Percentiles rank a stretch among this genome's conserved stretches.
phyloP scores from a whole-genome alignment of 495 filamentous ascomycete species.

The Ramalina peruviana region DNA sequence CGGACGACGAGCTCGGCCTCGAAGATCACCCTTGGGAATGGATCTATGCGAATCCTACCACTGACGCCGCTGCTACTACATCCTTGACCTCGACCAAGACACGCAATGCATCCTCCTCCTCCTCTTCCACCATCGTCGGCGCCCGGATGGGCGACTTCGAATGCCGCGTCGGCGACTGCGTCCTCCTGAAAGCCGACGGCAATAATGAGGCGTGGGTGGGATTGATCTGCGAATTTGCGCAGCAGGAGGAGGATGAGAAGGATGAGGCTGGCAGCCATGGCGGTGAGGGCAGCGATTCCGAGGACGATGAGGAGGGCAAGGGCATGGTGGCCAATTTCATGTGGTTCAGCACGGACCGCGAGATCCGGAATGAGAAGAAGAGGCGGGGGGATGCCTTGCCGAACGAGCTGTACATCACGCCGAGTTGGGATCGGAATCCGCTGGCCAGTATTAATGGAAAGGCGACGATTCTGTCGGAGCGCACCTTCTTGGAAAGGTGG shows the following conservation, averaged over 20 bases:
- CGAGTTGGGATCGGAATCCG: slow-evolving; percentile 70
- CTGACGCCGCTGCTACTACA: slow-evolving; percentile 13
- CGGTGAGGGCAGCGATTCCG: slow-evolving; percentile 11
- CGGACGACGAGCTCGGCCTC: slow-evolving; percentile 77
- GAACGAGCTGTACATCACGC: slow-evolving; percentile 88
- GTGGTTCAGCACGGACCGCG: slow-evolving; percentile 87
- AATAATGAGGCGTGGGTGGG: slow-evolving; percentile 79
- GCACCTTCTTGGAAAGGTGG: slow-evolving; percentile 49
- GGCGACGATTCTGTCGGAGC: slow-evolving; percentile 61
- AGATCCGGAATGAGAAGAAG: slow-evolving; percentile 71
- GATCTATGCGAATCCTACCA: slow-evolving; percentile 45
- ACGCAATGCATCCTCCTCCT: too few relatives aligned
- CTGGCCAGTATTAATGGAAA: slow-evolving; percentile 85
- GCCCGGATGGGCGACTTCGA: slow-evolving; percentile 78
- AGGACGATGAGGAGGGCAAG: slow-evolving; percentile 23
- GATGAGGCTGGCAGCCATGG: slow-evolving; percentile 9
- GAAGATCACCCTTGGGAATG: slow-evolving; percentile 89
- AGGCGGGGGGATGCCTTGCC: slow-evolving; percentile 68
- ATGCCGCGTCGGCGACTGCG: slow-evolving; percentile 65
- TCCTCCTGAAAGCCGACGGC: slow-evolving; percentile 75
- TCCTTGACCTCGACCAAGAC: slow-evolving; percentile 12
- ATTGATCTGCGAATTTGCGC: slow-evolving; percentile 69
- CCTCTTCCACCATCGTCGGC: slow-evolving; percentile 42
- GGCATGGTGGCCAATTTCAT: slow-evolving; percentile 52
- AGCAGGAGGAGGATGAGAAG: slow-evolving; percentile 45